Base-by-base conservation (phyloP, 352 stramenopile genomes). In the Globisporangium ultimum region DNA sequence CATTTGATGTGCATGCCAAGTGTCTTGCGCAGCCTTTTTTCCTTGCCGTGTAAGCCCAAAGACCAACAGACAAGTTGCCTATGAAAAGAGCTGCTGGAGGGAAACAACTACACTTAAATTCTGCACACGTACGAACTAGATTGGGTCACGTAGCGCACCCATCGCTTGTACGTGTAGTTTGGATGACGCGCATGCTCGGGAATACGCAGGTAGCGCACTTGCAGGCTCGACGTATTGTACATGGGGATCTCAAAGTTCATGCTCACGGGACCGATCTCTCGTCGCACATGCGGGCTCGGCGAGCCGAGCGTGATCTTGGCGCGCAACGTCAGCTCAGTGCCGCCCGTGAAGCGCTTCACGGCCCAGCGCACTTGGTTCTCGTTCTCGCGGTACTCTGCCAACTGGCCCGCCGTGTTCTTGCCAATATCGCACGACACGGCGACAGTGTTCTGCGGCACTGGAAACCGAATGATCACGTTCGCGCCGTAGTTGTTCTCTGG, bases 201-300 rank as follows among this genome's bases (percentile, higher is more conserved):
- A 70, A 99, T 99, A 67, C 96, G 89, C 63, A 99, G 72, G 76
- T 99, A 99, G 54, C 95, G 88, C 66, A 99, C 96, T 70, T 99
- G 94, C 50, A 99, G 79, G 74, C 96, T 97, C 53, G 94, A 99
- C 42, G 98, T 98, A 87, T 98, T 99, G 82, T 98, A 99, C 96
- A 99, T 99, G 53, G 97, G 97, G 60, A 99, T 99, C 76, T 99
- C 97, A 89, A 99, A 99, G 72, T 96, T 97, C 87, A 99, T 97
- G 63, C 94, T 97, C 59, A 99, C 95, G 32, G 97, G 97, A 12
- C 97, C 97, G 66, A 99, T 97, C 71, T 99, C 95, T 66, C 90
- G 90, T 56, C 93, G 80, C 62, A 88, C 79, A 59, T 88, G 82
- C 45, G 78, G 68, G 56, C 80, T 93, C 38, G 77, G 84, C 59